These are phyloP conservation scores for Chloris gayana DNA, from an alignment of 176 grass and related monocot species.

Conservation along the genomic window DNA sequence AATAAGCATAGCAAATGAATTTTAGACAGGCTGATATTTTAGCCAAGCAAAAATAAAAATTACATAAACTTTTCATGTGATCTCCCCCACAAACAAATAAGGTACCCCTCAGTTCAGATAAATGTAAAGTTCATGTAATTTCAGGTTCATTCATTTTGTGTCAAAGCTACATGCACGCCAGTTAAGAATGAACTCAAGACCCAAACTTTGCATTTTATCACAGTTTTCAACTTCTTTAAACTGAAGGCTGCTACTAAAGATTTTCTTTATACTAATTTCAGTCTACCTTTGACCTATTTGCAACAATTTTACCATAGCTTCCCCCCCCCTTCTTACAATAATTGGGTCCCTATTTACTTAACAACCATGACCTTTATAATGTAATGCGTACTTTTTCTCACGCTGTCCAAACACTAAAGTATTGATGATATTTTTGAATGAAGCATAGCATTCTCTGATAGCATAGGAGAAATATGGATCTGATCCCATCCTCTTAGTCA, in stretches of 20 bases:
- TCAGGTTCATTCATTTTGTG: not conserved
- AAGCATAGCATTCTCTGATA: constrained; percentile 89
- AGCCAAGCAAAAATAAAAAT: not conserved
- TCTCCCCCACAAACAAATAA: not conserved
- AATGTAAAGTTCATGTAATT: not conserved
- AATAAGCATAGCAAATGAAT: constrained; percentile 31
- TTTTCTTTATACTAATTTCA: constrained; percentile 7
- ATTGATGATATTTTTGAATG: constrained; percentile 88
- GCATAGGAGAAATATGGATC: constrained; percentile 84
- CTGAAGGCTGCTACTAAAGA: not conserved
- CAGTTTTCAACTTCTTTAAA: not conserved
- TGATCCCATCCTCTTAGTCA: constrained; percentile 73
- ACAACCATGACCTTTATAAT: not conserved
- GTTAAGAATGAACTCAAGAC: not conserved
- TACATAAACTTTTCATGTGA: not conserved
- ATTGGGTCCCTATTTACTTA: not conserved
- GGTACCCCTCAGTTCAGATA: not conserved
- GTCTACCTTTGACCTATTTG: not conserved
- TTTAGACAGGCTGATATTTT: not conserved
- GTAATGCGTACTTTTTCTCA: constrained; percentile 60
- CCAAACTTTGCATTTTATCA: not conserved
- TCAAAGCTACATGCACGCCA: not conserved
- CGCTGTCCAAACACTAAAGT: constrained; percentile 63
- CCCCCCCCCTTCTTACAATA: not conserved
- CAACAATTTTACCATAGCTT: not conserved